Conservation (phyloP, 495 filamentous ascomycete genomes). For the Talaromyces trachyspermus region DNA sequence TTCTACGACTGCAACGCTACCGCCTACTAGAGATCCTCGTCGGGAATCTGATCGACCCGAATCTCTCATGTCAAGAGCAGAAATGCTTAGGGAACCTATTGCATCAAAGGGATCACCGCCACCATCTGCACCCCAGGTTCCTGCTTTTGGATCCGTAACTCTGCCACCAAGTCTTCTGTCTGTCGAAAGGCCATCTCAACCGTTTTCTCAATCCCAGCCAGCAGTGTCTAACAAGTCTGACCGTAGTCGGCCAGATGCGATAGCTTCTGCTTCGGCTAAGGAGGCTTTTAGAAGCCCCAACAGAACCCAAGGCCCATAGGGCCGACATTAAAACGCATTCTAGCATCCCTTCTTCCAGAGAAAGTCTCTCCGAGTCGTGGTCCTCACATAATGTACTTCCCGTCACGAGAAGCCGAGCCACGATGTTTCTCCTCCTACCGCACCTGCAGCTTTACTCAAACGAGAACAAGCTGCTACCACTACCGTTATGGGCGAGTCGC, state of each 20-base stretch:
- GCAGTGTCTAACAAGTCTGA: not conserved
- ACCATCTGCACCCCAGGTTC: conserved; percentile 72
- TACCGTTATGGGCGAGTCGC: conserved; percentile 12
- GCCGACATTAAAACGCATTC: conserved; percentile 12
- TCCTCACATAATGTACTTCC: conserved; percentile 10
- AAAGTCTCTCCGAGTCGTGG: conserved; percentile 12
- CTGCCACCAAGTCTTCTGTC: conserved; percentile 23
- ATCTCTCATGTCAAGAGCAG: conserved; percentile 25
- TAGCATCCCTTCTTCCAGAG: conserved; percentile 18
- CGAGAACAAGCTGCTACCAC: too few relatives aligned
- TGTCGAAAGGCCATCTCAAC: conserved; percentile 21
- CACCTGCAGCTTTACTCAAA: conserved; percentile 33
- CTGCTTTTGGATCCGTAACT: conserved; percentile 63
- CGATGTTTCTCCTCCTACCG: conserved; percentile 35
- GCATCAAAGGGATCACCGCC: conserved; percentile 50
- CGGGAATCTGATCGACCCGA: conserved; percentile 39
- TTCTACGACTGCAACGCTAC: conserved; percentile 10
- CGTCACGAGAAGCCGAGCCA: conserved; percentile 11
- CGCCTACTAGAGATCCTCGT: conserved; percentile 25
- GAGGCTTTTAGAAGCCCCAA: conserved; percentile 26
- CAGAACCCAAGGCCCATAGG: conserved; percentile 33
- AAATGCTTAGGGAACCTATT: conserved; percentile 30
- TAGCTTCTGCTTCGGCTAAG: not conserved
- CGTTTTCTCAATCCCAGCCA: conserved; percentile 19
- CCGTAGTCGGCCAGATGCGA: not conserved